Evolutionary conservation across 1,284 basidiomycete genomes (phyloP).

Genomic region (Heterobasidion irregulare): DNA sequence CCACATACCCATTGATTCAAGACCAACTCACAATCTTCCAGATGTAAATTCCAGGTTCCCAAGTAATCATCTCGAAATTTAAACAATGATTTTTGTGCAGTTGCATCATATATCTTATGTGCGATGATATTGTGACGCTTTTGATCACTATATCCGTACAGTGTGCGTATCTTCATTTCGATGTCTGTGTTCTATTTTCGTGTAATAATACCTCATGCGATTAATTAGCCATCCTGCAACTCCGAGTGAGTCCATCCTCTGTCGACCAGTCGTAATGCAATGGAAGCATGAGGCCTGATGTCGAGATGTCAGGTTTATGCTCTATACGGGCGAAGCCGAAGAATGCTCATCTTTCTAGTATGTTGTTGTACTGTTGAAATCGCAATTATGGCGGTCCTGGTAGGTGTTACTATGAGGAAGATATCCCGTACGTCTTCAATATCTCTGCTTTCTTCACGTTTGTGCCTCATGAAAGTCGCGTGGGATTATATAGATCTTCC

Average conservation of each 20-base stretch:
- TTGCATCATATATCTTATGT: slow-evolving; percentile 13
- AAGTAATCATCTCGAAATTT: too few species aligned
- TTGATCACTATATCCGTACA: slow-evolving; percentile 13
- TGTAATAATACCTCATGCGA: too few species aligned
- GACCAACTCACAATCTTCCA: not conserved
- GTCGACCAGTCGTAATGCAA: too few species aligned
- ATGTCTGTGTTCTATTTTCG: too few species aligned
- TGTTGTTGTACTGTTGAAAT: slow-evolving; percentile 13
- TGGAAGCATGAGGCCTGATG: too few species aligned
- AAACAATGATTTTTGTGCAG: slow-evolving; percentile 2
- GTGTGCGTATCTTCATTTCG: slow-evolving; percentile 5
- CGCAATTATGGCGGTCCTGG: slow-evolving; percentile 14
- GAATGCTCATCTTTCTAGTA: slow-evolving; percentile 11
- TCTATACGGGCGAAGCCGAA: slow-evolving; percentile 14
- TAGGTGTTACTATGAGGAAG: slow-evolving; percentile 15
- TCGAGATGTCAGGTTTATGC: slow-evolving; percentile 13
- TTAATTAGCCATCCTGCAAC: slow-evolving; percentile 9
- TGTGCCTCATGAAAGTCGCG: too few species aligned
- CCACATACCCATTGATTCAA: too few species aligned
- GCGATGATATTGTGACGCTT: slow-evolving; percentile 13
- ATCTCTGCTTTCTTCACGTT: too few species aligned
- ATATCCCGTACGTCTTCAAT: slow-evolving; percentile 10
- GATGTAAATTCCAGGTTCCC: not conserved
- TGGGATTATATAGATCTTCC: slow-evolving; percentile 12
- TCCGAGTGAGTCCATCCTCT: slow-evolving; percentile 8